Evolutionary conservation across 345 rosid species (phyloP), one percentile per base, ranked within the genome.

Genomic region (Salix purpurea): DNA sequence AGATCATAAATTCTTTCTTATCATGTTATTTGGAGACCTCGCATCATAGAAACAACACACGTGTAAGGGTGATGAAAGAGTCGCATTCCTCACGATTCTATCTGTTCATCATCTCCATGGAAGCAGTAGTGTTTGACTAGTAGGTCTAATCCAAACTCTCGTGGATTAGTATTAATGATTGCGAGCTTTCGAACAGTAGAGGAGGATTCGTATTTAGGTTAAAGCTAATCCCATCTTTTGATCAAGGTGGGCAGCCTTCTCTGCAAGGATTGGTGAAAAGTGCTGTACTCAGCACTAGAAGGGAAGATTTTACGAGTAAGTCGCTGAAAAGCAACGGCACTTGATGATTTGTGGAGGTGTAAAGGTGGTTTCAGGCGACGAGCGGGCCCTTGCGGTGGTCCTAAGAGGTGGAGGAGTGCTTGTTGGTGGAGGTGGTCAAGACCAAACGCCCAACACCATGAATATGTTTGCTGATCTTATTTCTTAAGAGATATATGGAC

Each of bases 391-490:
- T 15, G 8, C 78, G 82, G 56, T 72, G 40, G 61, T 60, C 73
- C 7, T 64, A 54, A 36, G 72, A 36, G 75, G 42, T 46, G 68
- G 46, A 68, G 21, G 3, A 69, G 82, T 79, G 82, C 85, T 65
- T 21, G 68, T 60, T 70, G 81, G 82, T 73, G 82, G 84, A 30
- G 70, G 69, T 32, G 74, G 82, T 81, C 87, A 70, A 69, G 14
- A 81, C 72, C 79, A 70, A 73, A 61, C 70, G 5, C 67, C 67
- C 74, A 68, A 28, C 74, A 77, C 76, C 77, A 74, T 74, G 19
- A 73, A 74, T n/a, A 42, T 60, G 83, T 67, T 66, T 80, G 79
- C 67, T 28, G 50, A 69, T 26, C 65, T 66, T 34, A 37, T 30
- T 46, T n/a, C 0, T 32, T 32, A 0, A 56, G 16, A 13, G 50